Evolutionary conservation across 148 eudicot genomes (phyloP).

Genomic region (Rhododendron molle): DNA sequence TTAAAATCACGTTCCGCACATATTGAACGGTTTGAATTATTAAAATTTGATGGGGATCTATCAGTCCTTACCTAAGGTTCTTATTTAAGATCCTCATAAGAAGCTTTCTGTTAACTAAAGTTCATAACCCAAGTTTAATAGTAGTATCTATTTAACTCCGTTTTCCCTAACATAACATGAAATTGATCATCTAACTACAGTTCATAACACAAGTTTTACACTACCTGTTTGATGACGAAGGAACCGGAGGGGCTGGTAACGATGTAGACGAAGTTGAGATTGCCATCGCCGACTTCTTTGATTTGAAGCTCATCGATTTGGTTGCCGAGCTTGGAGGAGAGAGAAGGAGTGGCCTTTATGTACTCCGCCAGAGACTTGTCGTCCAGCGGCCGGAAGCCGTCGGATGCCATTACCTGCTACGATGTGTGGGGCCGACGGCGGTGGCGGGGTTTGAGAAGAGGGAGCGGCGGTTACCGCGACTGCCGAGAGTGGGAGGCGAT

Average conservation of each 20-base stretch:
- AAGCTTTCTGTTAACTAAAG: too few species aligned
- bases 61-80: too few species aligned
- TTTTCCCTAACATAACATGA: neutral
- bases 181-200: neutral
- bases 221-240: constrained; percentile 78
- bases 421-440: neutral
- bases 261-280: constrained; percentile 87
- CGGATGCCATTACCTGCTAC: constrained; percentile 27
- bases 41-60: too few species aligned
- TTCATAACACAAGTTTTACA: too few species aligned
- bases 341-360: constrained; percentile 65
- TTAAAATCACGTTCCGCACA: too few species aligned
- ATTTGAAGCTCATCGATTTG: constrained; percentile 38
- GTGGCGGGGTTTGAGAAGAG: neutral
- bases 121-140: neutral
- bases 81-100: too few species aligned
- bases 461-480: neutral
- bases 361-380: constrained; percentile 70
- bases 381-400: constrained; percentile 55
- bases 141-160: neutral
- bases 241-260: constrained; percentile 49
- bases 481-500: neutral
- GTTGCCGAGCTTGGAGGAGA: constrained; percentile 50
- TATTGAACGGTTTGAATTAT: too few species aligned
- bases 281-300: constrained; percentile 95